These are phyloP conservation scores for Ambrosia hybrid DNA, from an alignment of 140 eudicot genomes.

Conservation along the genomic window DNA sequence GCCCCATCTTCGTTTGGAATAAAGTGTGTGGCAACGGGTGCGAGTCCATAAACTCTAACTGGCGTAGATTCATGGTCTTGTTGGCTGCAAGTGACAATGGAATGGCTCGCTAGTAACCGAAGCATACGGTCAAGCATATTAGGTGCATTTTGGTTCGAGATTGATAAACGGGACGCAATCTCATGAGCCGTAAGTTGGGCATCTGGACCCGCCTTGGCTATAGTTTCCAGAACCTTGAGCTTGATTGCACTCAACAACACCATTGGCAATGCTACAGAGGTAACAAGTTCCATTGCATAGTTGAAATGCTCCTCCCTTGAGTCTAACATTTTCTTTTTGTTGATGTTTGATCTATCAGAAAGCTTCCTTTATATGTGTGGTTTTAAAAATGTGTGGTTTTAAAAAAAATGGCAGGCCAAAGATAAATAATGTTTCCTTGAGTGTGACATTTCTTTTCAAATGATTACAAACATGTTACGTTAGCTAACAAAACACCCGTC, in stretches of 20 bases:
- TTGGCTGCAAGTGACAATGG: constrained; percentile 7
- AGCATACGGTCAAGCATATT: constrained; percentile 16
- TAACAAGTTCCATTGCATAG: neutral
- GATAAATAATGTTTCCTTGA: too few species aligned
- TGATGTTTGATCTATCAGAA: too few species aligned
- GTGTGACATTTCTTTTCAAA: too few species aligned
- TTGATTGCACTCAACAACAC: neutral
- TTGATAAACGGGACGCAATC: neutral
- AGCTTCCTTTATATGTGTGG: too few species aligned
- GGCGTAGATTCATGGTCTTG: neutral
- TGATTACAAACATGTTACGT: too few species aligned
- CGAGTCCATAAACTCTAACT: constrained; percentile 8
- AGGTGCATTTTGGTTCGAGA: neutral
- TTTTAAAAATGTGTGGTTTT: too few species aligned
- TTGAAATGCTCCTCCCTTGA: too few species aligned
- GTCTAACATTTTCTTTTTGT: too few species aligned
- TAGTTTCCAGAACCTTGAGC: constrained; percentile 4
- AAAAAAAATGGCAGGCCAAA: too few species aligned
- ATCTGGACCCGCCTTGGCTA: neutral
- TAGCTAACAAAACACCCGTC: too few species aligned
- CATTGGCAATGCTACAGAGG: constrained; percentile 9
- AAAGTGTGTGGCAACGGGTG: constrained; percentile 1
- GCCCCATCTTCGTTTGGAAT: neutral
- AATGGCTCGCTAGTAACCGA: neutral
- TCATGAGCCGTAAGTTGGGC: constrained; percentile 3